Base-by-base conservation (phyloP, 2,329 filamentous ascomycete species). In the Ophiostoma triangulosporum region DNA sequence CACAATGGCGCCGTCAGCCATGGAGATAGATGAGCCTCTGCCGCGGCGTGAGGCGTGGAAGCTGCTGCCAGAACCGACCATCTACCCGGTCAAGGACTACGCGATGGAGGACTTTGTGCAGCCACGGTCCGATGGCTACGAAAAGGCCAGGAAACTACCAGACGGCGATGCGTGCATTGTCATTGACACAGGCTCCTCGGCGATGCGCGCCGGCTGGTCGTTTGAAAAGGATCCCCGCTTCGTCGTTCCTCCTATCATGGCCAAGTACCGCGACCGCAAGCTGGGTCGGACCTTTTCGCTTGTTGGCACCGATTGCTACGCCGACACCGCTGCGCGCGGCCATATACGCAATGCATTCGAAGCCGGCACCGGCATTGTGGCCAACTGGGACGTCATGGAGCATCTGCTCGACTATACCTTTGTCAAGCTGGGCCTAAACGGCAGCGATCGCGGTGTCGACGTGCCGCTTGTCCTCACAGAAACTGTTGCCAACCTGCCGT, bases 381-480 rank as follows among this genome's bases (percentile, higher is more conserved):
- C 88, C 67, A 97, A 97, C 65, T 98, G 94, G 89, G 93, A 98
- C 68, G 90, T 89, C 32, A 89, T 95, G 81, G 93, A 98, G 68
- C 89, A 91, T 55, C 76, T 96, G 5, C 70, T 98, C 48, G 93
- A 98, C 70, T 96, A 96, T 67, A 78, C 90, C 40, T 98, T 98
- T 66, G 75, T 96, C 60, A 97, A 96, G 70, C 72, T 98, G 53
- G 93, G 93, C 4, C 77, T 98, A 61, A 88, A 94, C 59, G 81
- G 81, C 15, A 73, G 74, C 4, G 80, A 84, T 49, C 88, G 87
- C 8, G 74, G 78, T 24, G 81, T 98, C 57, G 88, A 91, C 62
- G 75, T 89, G 62, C 90, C 91, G 1, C 80, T 98, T 56, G 84
- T 98, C 60, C 89, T 98, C 83, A 98, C 93, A 0, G 93, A 98